Base-by-base conservation (phyloP, 1,139 yeast species). In the Protomyces arabidopsidicola region DNA sequence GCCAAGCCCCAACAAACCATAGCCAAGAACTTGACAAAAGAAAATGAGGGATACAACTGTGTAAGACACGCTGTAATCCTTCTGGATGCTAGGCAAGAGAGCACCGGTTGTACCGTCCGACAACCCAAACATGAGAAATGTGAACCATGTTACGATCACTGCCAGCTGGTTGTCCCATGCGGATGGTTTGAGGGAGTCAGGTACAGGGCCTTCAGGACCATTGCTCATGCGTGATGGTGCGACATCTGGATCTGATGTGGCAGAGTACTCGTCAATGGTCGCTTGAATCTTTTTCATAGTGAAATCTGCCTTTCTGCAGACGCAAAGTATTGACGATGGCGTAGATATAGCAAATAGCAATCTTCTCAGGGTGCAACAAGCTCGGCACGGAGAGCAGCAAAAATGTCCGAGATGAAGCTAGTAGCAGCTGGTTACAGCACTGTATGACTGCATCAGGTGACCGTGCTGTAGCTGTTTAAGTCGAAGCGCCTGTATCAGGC, bases 51-150 rank as follows among this genome's bases (percentile, higher is more conserved):
- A 79, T 5, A 78, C 79, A 10, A 75, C 70, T 2, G 81, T 74
- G 68, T 79, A 80, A 22, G 72, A 72, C 63, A 79, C 72, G 39
- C 68, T 66, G 70, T 68, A 68, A 63, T 73, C 72, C 18, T 66
- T 69, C 65, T 80, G 82, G 8, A 80, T 78, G 65, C 73, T 73
- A 3, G 82, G 83, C 63, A 80, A 73, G 34, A 80, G 70, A 2
- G 82, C 82, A 60, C 83, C 83, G 0, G 81, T 81, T 0, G 81
- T 77, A 20, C 81, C 82, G 69, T 80, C 83, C 45, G 75, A 71
- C 63, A 76, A 72, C 0, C 81, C 81, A 12, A 65, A 42, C 2
- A 50, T 50, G 34, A 64, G 45, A 34, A 65, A 50, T 14, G 65
- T 22, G 57, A 51, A 60, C 62, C 62, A 58, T 31, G 45, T 52